Evolutionary conservation across 495 filamentous ascomycete species (phyloP).

Genomic region (Trichoderma gamsii): DNA sequence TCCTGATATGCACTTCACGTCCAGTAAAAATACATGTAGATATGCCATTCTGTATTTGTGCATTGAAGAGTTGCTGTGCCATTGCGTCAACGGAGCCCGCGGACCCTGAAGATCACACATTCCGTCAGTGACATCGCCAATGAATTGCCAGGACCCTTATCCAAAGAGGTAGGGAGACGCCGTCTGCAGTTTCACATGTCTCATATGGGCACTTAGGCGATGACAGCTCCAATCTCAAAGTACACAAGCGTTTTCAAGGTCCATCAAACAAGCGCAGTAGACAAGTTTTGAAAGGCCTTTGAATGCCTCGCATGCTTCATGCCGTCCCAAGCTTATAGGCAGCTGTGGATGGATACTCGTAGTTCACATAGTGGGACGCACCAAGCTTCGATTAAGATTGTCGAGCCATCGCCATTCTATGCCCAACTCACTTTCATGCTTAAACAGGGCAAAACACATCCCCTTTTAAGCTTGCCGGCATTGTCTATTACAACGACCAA

Average conservation of each 20-base stretch:
- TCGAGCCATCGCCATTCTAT: neutral
- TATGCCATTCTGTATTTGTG: neutral
- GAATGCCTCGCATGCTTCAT: neutral
- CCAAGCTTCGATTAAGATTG: neutral
- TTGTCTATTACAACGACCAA: neutral
- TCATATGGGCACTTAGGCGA: too few relatives aligned
- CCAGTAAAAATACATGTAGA: neutral
- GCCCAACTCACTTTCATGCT: conserved; percentile 4
- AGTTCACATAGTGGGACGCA: neutral
- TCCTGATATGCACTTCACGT: neutral
- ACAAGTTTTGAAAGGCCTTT: too few relatives aligned
- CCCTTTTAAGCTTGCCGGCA: neutral
- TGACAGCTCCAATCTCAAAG: too few relatives aligned
- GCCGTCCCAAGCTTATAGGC: neutral
- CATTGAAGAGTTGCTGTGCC: neutral
- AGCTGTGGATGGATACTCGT: neutral
- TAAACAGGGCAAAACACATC: neutral
- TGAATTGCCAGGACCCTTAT: neutral
- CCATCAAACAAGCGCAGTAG: too few relatives aligned
- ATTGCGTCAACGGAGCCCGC: neutral
- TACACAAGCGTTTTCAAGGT: too few relatives aligned
- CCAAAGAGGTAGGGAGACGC: neutral
- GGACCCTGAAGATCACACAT: conserved; percentile 3
- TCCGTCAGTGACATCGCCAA: neutral
- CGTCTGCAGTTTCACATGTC: neutral